These are phyloP conservation scores for Gaeumannomyces tritici DNA, from an alignment of 2,329 filamentous ascomycete species.

Conservation along the genomic window DNA sequence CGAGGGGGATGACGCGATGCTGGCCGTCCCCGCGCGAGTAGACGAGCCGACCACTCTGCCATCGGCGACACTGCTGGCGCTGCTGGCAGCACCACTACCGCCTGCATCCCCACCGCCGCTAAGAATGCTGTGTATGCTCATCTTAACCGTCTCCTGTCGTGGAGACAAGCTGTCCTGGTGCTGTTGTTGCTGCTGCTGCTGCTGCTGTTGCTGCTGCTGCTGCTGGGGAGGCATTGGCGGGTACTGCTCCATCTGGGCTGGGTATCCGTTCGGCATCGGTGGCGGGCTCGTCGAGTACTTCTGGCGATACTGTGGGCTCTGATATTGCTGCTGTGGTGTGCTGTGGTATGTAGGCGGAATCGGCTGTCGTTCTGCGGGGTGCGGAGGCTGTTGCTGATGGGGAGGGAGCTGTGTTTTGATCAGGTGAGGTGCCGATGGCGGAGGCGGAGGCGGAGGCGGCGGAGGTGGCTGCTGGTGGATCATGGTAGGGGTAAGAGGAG, in stretches of 20 bases:
- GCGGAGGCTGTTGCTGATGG: background rate
- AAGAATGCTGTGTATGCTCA: slow-evolving; percentile 21
- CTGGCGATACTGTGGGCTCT: background rate
- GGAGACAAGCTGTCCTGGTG: slow-evolving; percentile 10
- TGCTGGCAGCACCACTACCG: background rate
- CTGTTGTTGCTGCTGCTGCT: background rate
- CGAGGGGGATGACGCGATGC: background rate
- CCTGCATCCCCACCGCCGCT: slow-evolving; percentile 10
- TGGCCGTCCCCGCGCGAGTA: background rate
- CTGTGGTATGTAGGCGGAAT: background rate
- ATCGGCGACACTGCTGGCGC: background rate
- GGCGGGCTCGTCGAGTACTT: slow-evolving; percentile 1
- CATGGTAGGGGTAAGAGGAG: background rate
- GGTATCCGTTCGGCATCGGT: background rate
- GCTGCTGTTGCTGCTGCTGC: background rate
- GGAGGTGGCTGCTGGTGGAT: background rate
- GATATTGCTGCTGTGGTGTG: background rate
- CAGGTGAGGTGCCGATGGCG: too few relatives aligned
- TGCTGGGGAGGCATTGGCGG: background rate
- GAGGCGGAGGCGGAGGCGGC: too few relatives aligned
- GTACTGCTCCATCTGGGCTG: background rate
- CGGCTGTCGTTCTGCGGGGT: background rate
- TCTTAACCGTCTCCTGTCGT: slow-evolving; percentile 16
- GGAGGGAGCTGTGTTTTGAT: background rate
- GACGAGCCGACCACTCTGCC: background rate